Evolutionary conservation across 2,329 filamentous ascomycete genomes (phyloP).

Genomic region (Cercospora berteroae): DNA sequence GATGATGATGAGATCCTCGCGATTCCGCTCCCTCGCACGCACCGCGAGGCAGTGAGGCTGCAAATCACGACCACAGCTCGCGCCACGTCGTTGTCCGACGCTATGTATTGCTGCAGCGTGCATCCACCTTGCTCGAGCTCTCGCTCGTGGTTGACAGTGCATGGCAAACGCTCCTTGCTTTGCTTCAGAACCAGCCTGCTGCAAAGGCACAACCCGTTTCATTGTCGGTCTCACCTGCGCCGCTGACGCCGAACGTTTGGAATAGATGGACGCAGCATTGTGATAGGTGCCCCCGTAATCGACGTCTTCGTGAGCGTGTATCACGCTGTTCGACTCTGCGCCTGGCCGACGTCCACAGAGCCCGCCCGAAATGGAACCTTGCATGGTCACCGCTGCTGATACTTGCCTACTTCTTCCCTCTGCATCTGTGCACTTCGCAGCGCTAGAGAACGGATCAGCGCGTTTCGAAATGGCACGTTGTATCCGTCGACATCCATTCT

Average conservation of each 20-base stretch:
- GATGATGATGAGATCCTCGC: no score
- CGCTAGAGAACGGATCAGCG: not conserved
- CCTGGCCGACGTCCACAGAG: not conserved
- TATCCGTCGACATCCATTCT: no score
- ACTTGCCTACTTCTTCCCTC: not conserved
- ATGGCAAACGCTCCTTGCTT: not conserved
- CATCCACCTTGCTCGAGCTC: not conserved
- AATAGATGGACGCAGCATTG: not conserved
- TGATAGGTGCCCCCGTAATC: not conserved
- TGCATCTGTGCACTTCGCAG: not conserved
- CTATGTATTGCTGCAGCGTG: not conserved
- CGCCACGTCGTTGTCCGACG: no score
- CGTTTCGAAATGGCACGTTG: no score
- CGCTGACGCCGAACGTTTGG: not conserved
- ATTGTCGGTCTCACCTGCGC: not conserved
- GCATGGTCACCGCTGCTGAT: not conserved
- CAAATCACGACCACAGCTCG: no score
- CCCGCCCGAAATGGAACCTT: not conserved
- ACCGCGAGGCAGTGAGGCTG: no score
- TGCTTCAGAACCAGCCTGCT: not conserved
- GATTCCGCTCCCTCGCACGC: no score
- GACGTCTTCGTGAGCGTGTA: not conserved
- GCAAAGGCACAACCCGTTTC: not conserved
- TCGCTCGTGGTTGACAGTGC: not conserved
- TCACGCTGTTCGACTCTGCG: not conserved